Conservation (phyloP, 768 basidiomycete species). For the Lenzites betulinus region DNA sequence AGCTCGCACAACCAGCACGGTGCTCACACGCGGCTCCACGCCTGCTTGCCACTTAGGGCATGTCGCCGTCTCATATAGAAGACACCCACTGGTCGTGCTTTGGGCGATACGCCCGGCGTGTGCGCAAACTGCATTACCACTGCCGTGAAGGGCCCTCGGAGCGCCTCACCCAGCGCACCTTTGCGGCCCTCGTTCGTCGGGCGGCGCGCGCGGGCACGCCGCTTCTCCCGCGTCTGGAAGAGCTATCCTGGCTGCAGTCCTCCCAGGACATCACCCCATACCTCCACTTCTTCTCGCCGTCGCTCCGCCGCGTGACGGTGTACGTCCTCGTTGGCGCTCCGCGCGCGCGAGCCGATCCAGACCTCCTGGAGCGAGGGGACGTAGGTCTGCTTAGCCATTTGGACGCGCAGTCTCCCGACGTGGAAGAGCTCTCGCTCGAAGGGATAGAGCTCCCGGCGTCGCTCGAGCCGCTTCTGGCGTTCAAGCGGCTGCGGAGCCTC, state of each 20-base stretch:
- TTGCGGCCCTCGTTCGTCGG: slow-evolving; percentile 2
- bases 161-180: slow-evolving; percentile 1
- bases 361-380: too few relatives aligned
- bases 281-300: slow-evolving; percentile 9
- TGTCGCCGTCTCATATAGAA: background rate
- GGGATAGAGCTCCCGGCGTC: slow-evolving; percentile 7
- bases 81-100: slow-evolving; percentile 11
- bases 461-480: background rate
- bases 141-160: slow-evolving; percentile 2
- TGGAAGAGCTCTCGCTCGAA: slow-evolving; percentile 13
- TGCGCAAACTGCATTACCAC: slow-evolving; percentile 14
- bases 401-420: background rate
- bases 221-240: slow-evolving; percentile 13
- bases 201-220: background rate
- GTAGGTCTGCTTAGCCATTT: background rate
- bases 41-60: too few relatives aligned
- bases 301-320: slow-evolving; percentile 9
- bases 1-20: too few relatives aligned
- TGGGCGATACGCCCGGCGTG: slow-evolving; percentile 10
- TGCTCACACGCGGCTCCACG: too few relatives aligned
- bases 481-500: slow-evolving; percentile 9
- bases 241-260: slow-evolving; percentile 18
- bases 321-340: slow-evolving; percentile 1
- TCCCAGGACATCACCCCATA: slow-evolving; percentile 3
- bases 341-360: background rate